A percentile compares a stretch with the other conserved stretches of the same genome.
These are phyloP conservation scores for Solanum chiquidenum DNA, from an alignment of 257 asterid species.

Conservation along the genomic window DNA sequence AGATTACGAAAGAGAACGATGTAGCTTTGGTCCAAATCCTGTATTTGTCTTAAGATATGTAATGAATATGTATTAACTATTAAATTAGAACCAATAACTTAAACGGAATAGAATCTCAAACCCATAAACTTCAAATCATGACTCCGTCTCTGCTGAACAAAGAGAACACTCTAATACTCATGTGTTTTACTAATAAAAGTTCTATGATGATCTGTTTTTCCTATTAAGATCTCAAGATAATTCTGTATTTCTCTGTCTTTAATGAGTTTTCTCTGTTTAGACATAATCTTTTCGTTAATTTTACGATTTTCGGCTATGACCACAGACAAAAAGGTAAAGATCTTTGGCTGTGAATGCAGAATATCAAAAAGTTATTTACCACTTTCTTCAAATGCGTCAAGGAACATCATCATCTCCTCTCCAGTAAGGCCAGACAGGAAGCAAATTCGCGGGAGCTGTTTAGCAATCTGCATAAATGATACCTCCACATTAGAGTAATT, in stretches of 20 bases:
- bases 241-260: background rate
- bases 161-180: background rate
- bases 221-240: background rate
- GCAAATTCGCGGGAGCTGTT: constrained; percentile 77
- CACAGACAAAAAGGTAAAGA: background rate
- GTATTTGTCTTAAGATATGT: background rate
- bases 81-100: background rate
- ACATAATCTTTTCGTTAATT: background rate
- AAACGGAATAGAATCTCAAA: background rate
- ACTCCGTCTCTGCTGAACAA: background rate
- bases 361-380: constrained; percentile 28
- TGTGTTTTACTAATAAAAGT: background rate
- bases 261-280: background rate
- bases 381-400: constrained; percentile 73
- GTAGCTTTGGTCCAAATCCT: background rate
- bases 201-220: background rate
- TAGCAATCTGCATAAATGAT: constrained; percentile 49
- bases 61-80: background rate
- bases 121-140: background rate
- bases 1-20: background rate
- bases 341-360: background rate
- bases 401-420: constrained; percentile 98
- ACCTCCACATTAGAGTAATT: background rate
- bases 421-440: constrained; percentile 89
- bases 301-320: background rate